phyloP scores from a whole-genome alignment of 1,139 yeast genomes.

The Hemisphaericaspora subhashii region DNA sequence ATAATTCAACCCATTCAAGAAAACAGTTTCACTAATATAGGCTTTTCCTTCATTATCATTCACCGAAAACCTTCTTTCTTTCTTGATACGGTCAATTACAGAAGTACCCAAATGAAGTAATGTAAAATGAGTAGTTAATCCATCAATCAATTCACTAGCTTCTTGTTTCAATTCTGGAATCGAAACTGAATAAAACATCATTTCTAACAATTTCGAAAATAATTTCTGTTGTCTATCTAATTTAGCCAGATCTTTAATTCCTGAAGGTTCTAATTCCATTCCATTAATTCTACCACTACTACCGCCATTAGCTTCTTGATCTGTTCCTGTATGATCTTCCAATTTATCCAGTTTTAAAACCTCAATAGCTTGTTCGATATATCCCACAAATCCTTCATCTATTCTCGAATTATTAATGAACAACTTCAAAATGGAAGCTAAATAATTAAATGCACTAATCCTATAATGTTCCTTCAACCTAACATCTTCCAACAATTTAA shows the following conservation, averaged over 20 bases:
- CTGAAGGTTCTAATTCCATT: slow-evolving; percentile 42
- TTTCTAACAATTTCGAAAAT: slow-evolving; percentile 60
- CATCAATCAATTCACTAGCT: slow-evolving; percentile 60
- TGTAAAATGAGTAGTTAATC: slow-evolving; percentile 77
- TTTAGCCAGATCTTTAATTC: slow-evolving; percentile 47
- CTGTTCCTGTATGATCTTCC: slow-evolving; percentile 26
- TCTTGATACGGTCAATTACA: slow-evolving; percentile 67
- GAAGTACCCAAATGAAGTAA: slow-evolving; percentile 75
- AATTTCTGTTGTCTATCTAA: slow-evolving; percentile 62
- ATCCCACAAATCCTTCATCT: slow-evolving; percentile 54
- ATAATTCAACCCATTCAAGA: slow-evolving; percentile 72
- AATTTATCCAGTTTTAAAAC: slow-evolving; percentile 47
- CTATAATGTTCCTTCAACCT: slow-evolving; percentile 67
- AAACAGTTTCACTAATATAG: slow-evolving; percentile 65
- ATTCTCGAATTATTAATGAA: slow-evolving; percentile 66
- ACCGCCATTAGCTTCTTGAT: slow-evolving; percentile 45
- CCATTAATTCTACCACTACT: slow-evolving; percentile 26
- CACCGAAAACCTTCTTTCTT: slow-evolving; percentile 69
- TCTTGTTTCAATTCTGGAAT: slow-evolving; percentile 73
- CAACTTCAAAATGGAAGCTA: slow-evolving; percentile 65
- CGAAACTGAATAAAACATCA: slow-evolving; percentile 73
- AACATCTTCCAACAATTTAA: slow-evolving; percentile 62
- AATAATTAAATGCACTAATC: slow-evolving; percentile 72
- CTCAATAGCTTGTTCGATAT: slow-evolving; percentile 47
- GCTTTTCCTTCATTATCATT: slow-evolving; percentile 79